phyloP scores from a whole-genome alignment of 306 rosid species.

The Castanospermum australe region DNA sequence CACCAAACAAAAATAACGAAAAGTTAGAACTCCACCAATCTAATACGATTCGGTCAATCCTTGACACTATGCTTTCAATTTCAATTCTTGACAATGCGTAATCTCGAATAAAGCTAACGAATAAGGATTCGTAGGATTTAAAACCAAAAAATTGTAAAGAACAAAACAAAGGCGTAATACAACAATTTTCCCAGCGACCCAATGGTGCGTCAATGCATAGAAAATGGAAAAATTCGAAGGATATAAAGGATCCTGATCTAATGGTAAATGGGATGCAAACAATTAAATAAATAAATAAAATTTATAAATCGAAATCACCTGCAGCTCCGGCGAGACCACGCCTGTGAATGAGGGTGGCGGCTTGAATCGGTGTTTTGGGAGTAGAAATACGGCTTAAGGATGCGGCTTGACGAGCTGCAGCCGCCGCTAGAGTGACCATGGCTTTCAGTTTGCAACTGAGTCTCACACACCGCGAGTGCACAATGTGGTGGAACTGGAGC shows the following conservation, averaged over 20 bases:
- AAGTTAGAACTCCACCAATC: no score
- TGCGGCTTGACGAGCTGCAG: slow-evolving; percentile 74
- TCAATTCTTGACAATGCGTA: background rate
- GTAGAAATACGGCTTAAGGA: slow-evolving; percentile 55
- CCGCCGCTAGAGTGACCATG: slow-evolving; percentile 77
- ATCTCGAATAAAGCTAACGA: background rate
- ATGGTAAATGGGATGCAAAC: slow-evolving; percentile 25
- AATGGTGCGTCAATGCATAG: background rate
- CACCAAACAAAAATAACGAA: background rate
- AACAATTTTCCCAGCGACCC: background rate
- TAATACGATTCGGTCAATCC: no score
- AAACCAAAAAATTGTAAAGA: background rate
- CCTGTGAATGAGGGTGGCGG: slow-evolving; percentile 52
- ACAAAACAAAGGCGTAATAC: background rate
- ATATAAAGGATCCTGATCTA: slow-evolving; percentile 1
- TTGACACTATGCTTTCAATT: background rate
- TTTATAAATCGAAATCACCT: slow-evolving; percentile 40
- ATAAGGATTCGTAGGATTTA: background rate
- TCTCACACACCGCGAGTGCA: background rate
- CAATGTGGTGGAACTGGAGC: background rate
- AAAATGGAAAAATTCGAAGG: background rate
- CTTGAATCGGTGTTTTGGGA: slow-evolving; percentile 43
- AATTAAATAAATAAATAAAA: background rate
- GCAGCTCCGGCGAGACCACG: slow-evolving; percentile 77
- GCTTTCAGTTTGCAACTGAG: slow-evolving; percentile 22